Conservation (phyloP, 345 rosid genomes). For the Populus simonii region DNA sequence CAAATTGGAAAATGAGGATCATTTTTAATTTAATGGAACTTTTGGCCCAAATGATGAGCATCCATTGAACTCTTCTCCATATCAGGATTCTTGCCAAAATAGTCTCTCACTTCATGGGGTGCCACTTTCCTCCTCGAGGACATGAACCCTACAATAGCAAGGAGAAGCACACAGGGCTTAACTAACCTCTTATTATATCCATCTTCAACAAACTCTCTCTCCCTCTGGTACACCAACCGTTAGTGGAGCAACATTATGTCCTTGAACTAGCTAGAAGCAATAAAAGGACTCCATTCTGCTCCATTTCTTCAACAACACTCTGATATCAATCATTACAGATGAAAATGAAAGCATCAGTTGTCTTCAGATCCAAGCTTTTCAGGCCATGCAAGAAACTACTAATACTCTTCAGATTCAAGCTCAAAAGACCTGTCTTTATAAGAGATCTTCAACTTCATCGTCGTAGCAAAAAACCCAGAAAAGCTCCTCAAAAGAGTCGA, state of each 20-base stretch:
- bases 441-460: slow-evolving; percentile 32
- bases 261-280: not conserved
- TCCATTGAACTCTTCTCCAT: not conserved
- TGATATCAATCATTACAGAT: slow-evolving; percentile 21
- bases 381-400: slow-evolving; percentile 46
- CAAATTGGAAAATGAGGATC: not conserved
- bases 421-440: slow-evolving; percentile 48
- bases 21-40: not conserved
- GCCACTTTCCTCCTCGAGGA: slow-evolving; percentile 1
- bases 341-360: slow-evolving; percentile 53
- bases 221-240: slow-evolving; percentile 12
- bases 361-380: slow-evolving; percentile 60
- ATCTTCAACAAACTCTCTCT: slow-evolving; percentile 5
- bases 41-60: not conserved
- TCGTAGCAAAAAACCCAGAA: slow-evolving; percentile 20
- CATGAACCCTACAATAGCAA: slow-evolving; percentile 7
- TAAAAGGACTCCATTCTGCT: slow-evolving; percentile 16
- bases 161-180: not conserved
- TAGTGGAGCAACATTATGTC: not conserved
- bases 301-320: slow-evolving; percentile 23
- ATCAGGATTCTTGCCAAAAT: not conserved
- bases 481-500: slow-evolving; percentile 11
- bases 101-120: not conserved
- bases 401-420: slow-evolving; percentile 42
- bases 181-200: not conserved